phyloP scores from a whole-genome alignment of 2,329 filamentous ascomycete species.

The Dothistroma septosporum region DNA sequence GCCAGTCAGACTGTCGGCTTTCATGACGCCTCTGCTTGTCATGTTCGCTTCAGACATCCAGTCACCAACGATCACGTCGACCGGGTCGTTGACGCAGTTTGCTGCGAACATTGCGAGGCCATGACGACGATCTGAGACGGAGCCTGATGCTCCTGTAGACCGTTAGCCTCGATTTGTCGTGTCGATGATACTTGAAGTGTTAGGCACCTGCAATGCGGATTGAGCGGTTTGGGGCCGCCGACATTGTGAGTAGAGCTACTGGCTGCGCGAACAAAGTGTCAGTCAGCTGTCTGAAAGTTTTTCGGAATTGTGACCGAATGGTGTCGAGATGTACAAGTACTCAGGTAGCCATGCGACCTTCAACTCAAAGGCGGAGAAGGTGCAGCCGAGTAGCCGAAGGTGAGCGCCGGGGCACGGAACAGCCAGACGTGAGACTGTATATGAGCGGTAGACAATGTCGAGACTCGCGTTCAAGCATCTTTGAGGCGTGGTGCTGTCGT shows the following conservation, averaged over 20 bases:
- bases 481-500: too few relatives aligned
- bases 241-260: slow-evolving; percentile 20
- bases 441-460: not conserved
- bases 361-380: not conserved
- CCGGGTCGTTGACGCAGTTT: slow-evolving; percentile 36
- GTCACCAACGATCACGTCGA: slow-evolving; percentile 54
- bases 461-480: too few relatives aligned
- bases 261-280: too few relatives aligned
- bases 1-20: slow-evolving; percentile 36
- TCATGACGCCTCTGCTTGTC: slow-evolving; percentile 42
- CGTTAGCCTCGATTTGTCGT: slow-evolving; percentile 3
- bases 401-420: not conserved
- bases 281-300: slow-evolving; percentile 15
- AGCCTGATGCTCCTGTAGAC: slow-evolving; percentile 34
- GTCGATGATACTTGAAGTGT: not conserved
- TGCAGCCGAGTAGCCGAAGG: not conserved
- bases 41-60: slow-evolving; percentile 42
- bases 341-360: not conserved
- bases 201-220: slow-evolving; percentile 31
- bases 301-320: not conserved
- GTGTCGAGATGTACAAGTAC: not conserved
- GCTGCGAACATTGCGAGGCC: slow-evolving; percentile 34
- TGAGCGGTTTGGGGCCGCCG: slow-evolving; percentile 23
- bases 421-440: not conserved
- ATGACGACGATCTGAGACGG: slow-evolving; percentile 38